A percentile compares a stretch with the other conserved stretches of the same genome.
These are phyloP conservation scores for Trichoderma koningii DNA, from an alignment of 2,329 filamentous ascomycete genomes.

Conservation along the genomic window DNA sequence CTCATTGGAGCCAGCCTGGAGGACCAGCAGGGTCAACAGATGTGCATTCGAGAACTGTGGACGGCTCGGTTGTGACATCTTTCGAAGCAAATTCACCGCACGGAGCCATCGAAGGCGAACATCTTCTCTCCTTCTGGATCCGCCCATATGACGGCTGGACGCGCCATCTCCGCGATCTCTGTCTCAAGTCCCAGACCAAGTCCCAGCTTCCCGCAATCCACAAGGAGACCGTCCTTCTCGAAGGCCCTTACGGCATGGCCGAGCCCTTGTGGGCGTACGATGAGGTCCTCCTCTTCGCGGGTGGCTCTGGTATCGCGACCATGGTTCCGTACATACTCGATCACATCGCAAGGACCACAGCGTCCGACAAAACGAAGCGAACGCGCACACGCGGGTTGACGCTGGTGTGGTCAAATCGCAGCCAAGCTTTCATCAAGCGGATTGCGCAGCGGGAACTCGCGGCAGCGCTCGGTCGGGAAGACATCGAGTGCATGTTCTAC, in stretches of 20 bases:
- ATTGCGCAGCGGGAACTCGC: slow-evolving; percentile 2
- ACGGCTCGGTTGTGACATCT: neutral
- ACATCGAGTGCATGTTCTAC: neutral
- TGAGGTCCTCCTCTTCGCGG: slow-evolving; percentile 13
- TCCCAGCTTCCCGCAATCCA: neutral
- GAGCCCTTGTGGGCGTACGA: slow-evolving; percentile 10
- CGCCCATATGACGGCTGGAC: slow-evolving; percentile 19
- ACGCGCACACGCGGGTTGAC: slow-evolving; percentile 9
- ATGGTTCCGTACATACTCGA: slow-evolving; percentile 20
- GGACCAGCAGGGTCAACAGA: neutral
- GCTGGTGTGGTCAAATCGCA: slow-evolving; percentile 5
- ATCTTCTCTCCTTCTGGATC: slow-evolving; percentile 19
- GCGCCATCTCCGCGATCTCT: slow-evolving; percentile 5
- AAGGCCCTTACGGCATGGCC: slow-evolving; percentile 4
- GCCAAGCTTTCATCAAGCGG: neutral
- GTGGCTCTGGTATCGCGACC: slow-evolving; percentile 12
- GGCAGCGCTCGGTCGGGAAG: neutral
- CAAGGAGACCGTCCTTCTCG: neutral
- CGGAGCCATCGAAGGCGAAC: neutral
- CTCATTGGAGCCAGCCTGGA: slow-evolving; percentile 22
- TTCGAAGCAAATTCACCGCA: neutral
- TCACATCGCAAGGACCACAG: neutral
- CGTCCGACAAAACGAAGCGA: neutral
- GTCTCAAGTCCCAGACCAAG: neutral
- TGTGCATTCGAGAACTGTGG: neutral